Evolutionary conservation across 169 alveolate species (phyloP).

Genomic region (Plasmodium chabaudi): DNA sequence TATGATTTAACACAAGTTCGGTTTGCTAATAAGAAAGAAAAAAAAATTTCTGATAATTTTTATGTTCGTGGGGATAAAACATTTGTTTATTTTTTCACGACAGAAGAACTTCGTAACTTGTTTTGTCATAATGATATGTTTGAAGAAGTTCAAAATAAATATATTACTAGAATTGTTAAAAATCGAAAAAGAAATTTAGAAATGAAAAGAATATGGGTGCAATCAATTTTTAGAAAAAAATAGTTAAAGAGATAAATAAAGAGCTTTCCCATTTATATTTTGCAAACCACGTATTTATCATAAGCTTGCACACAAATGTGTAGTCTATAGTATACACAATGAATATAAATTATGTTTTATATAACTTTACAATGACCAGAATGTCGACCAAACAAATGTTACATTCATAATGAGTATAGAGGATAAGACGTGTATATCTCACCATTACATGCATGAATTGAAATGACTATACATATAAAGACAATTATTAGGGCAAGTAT

Average conservation of each 20-base stretch:
- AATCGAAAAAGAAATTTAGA: slow-evolving; percentile 64
- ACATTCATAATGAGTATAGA: too few relatives aligned
- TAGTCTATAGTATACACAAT: too few relatives aligned
- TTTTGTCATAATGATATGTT: slow-evolving; percentile 75
- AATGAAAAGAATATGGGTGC: slow-evolving; percentile 76
- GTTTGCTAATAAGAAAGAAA: slow-evolving; percentile 89
- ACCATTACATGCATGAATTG: too few relatives aligned
- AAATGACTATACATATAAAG: too few relatives aligned
- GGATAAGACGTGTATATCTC: too few relatives aligned
- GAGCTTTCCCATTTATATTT: background rate
- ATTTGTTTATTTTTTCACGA: slow-evolving; percentile 91
- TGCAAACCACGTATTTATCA: too few relatives aligned
- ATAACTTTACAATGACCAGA: too few relatives aligned
- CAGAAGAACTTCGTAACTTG: slow-evolving; percentile 84
- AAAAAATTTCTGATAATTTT: slow-evolving; percentile 92
- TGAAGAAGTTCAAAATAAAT: slow-evolving; percentile 62
- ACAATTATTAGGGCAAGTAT: too few relatives aligned
- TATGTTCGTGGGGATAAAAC: slow-evolving; percentile 94
- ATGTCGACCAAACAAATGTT: too few relatives aligned
- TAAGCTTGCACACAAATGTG: too few relatives aligned
- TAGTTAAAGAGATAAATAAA: background rate
- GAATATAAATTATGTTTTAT: too few relatives aligned
- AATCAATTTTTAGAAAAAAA: slow-evolving; percentile 57
- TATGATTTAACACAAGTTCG: slow-evolving; percentile 93
- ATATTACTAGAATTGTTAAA: slow-evolving; percentile 71